Evolutionary conservation across 805 yeast genomes (phyloP), one percentile per base, ranked within the genome.

Genomic region (Metschnikowia colocasiae): DNA sequence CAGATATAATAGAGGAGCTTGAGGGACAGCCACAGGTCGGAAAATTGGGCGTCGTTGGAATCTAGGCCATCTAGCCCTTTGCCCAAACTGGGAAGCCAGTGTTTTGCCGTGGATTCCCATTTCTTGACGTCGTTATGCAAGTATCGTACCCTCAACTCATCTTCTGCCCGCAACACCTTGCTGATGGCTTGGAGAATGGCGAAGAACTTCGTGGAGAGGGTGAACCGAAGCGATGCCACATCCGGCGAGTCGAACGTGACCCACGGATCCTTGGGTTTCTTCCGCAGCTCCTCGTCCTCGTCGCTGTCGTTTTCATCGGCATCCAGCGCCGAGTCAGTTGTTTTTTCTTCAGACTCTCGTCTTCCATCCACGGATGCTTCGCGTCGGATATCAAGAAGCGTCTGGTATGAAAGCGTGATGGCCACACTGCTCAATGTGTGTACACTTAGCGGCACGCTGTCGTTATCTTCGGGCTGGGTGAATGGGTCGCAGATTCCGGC

Each of bases 391-490:
- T 52, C 34, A 50, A 50, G 49, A 48, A 60, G 34, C 45, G 54
- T 57, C 56, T 42, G 69, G 51, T 38, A 54, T 2, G 49, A 39
- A 13, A 80, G 60, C 0, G 79, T 78, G 7, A 81, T 61, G 20
- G 80, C 64, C 40, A 81, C 53, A 50, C 79, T 79, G 16, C 83
- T 74, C 10, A 82, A 57, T n/a, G 74, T 59, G 50, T 81, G 82
- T 6, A 83, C 60, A 8, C 88, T 82, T 15, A 82, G 66, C 1
- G 81, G 66, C 45, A 70, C 65, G 10, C 66, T 62, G 47, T 80
- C 85, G 20, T 73, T 74, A 34, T 83, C 86, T 23, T 76, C 74
- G 0, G 94, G 90, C 55, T 83, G 88, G 1, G 90, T 82, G 55
- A 75, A 69, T 2, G 90, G 88, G 59, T 85, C 91, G 46, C 75